phyloP scores from a whole-genome alignment of 192 early-diverging fungal species.

The Gryganskiella cystojenkinii region DNA sequence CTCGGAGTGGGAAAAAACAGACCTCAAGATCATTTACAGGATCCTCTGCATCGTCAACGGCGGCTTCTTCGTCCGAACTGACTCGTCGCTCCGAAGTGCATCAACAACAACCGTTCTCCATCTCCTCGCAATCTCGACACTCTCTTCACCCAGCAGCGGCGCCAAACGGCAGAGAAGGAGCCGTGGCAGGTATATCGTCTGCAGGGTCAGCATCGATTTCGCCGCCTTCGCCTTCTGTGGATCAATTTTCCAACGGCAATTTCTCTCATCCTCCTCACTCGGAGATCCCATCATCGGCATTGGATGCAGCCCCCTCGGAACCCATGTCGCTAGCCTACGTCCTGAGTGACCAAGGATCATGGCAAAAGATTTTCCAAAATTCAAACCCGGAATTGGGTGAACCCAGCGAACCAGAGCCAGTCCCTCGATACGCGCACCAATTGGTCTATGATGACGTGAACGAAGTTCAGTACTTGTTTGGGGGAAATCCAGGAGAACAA shows the following conservation, averaged over 20 bases:
- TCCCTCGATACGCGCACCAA: slow-evolving; percentile 93
- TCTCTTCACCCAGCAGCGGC: slow-evolving; percentile 9
- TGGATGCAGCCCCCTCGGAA: not conserved
- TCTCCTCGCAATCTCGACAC: not conserved
- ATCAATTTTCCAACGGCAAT: not conserved
- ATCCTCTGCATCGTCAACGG: not conserved
- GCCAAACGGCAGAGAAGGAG: slow-evolving; percentile 24
- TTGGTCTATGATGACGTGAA: slow-evolving; percentile 83
- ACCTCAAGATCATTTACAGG: slow-evolving; percentile 15
- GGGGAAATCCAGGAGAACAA: slow-evolving; percentile 89
- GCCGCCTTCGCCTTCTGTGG: not conserved
- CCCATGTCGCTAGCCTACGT: slow-evolving; percentile 46
- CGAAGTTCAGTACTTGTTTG: slow-evolving; percentile 90
- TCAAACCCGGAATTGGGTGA: slow-evolving; percentile 29
- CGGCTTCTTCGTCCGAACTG: not conserved
- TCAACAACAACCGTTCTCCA: too few relatives aligned
- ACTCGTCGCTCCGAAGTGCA: not conserved
- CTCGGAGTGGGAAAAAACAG: slow-evolving; percentile 11
- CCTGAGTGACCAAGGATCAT: slow-evolving; percentile 46
- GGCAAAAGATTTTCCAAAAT: slow-evolving; percentile 55
- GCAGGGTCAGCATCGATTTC: not conserved
- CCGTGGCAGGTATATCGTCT: slow-evolving; percentile 14
- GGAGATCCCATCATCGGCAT: too few relatives aligned
- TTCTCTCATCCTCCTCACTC: too few relatives aligned
- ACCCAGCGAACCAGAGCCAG: slow-evolving; percentile 64